A percentile compares a stretch with the other conserved stretches of the same genome.
phyloP scores from a whole-genome alignment of 2,329 filamentous ascomycete genomes.

The Apiospora hydei region DNA sequence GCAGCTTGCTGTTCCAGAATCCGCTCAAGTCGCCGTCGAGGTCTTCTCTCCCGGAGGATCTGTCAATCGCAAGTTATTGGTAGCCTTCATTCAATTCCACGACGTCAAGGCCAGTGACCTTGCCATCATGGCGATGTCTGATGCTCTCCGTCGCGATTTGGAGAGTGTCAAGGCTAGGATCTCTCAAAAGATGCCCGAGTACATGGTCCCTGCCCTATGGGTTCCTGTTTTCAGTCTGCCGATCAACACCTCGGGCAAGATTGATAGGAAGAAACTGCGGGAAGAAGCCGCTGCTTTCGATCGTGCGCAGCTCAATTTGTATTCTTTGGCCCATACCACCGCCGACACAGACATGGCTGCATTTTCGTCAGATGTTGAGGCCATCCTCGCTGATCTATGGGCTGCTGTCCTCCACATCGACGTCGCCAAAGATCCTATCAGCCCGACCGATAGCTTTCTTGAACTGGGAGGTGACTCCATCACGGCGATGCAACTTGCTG shows the following conservation, averaged over 20 bases:
- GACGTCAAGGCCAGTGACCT: constrained; percentile 41
- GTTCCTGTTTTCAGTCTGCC: constrained; percentile 16
- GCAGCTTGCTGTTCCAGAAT: neutral
- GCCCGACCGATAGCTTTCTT: constrained; percentile 2
- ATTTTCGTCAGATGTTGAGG: neutral
- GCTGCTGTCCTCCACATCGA: neutral
- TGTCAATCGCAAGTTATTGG: constrained; percentile 39
- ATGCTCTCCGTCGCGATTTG: neutral
- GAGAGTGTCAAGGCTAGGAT: neutral
- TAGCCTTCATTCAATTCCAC: constrained; percentile 47
- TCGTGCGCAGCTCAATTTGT: neutral
- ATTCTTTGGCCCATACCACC: neutral
- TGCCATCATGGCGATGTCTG: constrained; percentile 22
- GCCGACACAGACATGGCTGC: neutral
- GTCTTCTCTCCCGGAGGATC: neutral
- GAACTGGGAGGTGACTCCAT: constrained; percentile 8
- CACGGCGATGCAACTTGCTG: constrained; percentile 4
- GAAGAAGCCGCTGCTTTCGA: neutral
- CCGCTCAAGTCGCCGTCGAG: constrained; percentile 10
- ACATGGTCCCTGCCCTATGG: constrained; percentile 26
- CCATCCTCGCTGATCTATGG: neutral
- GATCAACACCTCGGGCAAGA: constrained; percentile 10
- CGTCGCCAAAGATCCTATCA: neutral
- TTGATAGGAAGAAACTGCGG: constrained; percentile 1
- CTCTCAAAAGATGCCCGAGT: constrained; percentile 22